Conservation (phyloP, 345 rosid genomes). For the Euphorbia peplus region DNA sequence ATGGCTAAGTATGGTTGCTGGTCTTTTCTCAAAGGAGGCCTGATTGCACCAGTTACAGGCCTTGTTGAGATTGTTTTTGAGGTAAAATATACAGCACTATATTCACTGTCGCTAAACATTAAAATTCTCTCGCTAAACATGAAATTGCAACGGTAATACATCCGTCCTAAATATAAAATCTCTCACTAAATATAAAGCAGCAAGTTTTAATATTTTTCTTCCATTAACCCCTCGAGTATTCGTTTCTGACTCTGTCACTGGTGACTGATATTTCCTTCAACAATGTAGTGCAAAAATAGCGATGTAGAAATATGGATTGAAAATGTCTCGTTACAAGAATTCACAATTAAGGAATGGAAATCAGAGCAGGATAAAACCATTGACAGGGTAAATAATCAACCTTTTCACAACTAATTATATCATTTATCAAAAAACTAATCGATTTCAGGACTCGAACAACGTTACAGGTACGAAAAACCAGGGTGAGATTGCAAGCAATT, state of each 20-base stretch:
- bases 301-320: slow-evolving; percentile 46
- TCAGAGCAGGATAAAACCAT: slow-evolving; percentile 52
- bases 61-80: slow-evolving; percentile 45
- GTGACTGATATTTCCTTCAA: not conserved
- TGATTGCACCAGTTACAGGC: slow-evolving; percentile 47
- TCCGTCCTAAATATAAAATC: too few species aligned
- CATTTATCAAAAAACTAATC: not conserved
- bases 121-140: too few species aligned
- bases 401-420: too few species aligned
- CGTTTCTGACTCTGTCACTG: too few species aligned
- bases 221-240: too few species aligned
- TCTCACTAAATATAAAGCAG: too few species aligned
- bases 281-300: slow-evolving; percentile 40
- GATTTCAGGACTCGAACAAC: not conserved
- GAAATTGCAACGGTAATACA: too few species aligned
- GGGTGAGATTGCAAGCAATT: slow-evolving; percentile 46
- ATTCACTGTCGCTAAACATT: too few species aligned
- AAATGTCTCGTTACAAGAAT: slow-evolving; percentile 52
- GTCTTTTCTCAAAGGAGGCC: slow-evolving; percentile 79
- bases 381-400: slow-evolving; percentile 36
- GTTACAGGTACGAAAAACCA: slow-evolving; percentile 55
- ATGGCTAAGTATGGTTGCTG: slow-evolving; percentile 63
- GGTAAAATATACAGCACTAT: slow-evolving; percentile 27
- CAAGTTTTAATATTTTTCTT: too few species aligned
- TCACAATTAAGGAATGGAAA: slow-evolving; percentile 60